phyloP scores from a whole-genome alignment of 225 moss, liverwort and hornwort genomes.

The Neckera pumila region DNA sequence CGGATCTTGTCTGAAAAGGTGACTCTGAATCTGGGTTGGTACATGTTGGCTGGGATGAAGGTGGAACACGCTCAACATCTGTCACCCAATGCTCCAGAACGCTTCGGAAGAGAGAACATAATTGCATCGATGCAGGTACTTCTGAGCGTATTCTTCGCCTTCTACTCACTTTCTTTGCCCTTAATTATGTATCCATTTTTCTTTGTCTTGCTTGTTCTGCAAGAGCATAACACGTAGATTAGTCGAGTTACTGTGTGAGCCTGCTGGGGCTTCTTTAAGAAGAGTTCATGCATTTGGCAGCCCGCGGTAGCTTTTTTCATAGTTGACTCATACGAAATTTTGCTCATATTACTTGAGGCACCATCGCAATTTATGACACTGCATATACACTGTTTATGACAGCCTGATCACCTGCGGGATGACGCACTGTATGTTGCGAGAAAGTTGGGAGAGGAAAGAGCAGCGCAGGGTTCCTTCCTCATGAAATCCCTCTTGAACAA shows the following conservation, averaged over 20 bases:
- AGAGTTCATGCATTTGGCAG: not conserved
- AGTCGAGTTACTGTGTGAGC: not conserved
- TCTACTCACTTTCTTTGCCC: not conserved
- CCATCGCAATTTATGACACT: not conserved
- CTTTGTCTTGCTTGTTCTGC: not conserved
- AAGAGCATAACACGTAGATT: not conserved
- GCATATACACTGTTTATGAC: not conserved
- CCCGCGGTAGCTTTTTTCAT: not conserved
- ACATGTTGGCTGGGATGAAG: constrained; percentile 17
- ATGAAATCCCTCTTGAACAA: constrained; percentile 52
- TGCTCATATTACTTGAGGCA: not conserved
- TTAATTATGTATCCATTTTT: not conserved
- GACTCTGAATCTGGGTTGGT: constrained; percentile 6
- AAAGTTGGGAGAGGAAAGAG: constrained; percentile 64
- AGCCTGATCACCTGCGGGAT: constrained; percentile 75
- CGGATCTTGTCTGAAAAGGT: not conserved
- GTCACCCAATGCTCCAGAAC: constrained; percentile 50
- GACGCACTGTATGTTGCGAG: constrained; percentile 53
- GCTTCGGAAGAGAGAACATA: constrained; percentile 51
- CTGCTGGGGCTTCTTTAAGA: not conserved
- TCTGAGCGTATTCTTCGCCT: not conserved
- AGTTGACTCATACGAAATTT: not conserved
- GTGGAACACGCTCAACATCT: constrained; percentile 89
- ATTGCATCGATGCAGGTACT: constrained; percentile 79
- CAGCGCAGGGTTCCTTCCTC: constrained; percentile 61